These are phyloP conservation scores for Singerocomus inundabilis DNA, from an alignment of 1,284 basidiomycete genomes.

Conservation along the genomic window DNA sequence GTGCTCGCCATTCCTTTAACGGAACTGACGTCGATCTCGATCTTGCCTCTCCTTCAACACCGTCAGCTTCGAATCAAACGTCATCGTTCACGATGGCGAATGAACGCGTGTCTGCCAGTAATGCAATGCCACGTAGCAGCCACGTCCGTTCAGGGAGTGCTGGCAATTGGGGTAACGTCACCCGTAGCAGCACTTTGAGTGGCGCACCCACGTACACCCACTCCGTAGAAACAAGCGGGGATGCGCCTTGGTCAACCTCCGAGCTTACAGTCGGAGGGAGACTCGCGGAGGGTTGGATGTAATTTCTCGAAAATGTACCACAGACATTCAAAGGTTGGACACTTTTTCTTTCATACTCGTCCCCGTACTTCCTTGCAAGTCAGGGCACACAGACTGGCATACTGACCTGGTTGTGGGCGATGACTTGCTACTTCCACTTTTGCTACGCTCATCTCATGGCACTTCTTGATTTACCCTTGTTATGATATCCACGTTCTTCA, in stretches of 20 bases:
- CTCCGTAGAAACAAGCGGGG: constrained; percentile 54
- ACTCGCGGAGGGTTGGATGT: constrained; percentile 54
- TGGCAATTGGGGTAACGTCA: constrained; percentile 69
- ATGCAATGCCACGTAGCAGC: constrained; percentile 48
- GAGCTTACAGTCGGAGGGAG: constrained; percentile 60
- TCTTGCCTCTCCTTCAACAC: constrained; percentile 50
- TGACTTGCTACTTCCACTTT: constrained; percentile 9
- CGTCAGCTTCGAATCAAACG: constrained; percentile 36
- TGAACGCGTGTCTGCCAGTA: constrained; percentile 31
- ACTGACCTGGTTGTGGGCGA: constrained; percentile 4
- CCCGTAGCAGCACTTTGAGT: constrained; percentile 52
- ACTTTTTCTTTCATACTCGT: constrained; percentile 11
- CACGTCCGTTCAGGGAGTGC: constrained; percentile 75
- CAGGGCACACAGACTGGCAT: constrained; percentile 6
- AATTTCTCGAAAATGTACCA: constrained; percentile 10
- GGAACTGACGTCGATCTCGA: constrained; percentile 62
- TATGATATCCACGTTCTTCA: constrained; percentile 44
- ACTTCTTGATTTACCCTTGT: constrained; percentile 40
- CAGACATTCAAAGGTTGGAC: constrained; percentile 24
- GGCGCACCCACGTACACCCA: constrained; percentile 52
- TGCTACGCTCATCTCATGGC: constrained; percentile 29
- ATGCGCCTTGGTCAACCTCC: constrained; percentile 63
- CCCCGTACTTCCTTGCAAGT: constrained; percentile 4
- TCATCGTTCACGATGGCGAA: constrained; percentile 49
- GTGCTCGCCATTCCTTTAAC: constrained; percentile 68